These are phyloP conservation scores for Patellaria atrata DNA, from an alignment of 495 filamentous ascomycete species.

Conservation along the genomic window DNA sequence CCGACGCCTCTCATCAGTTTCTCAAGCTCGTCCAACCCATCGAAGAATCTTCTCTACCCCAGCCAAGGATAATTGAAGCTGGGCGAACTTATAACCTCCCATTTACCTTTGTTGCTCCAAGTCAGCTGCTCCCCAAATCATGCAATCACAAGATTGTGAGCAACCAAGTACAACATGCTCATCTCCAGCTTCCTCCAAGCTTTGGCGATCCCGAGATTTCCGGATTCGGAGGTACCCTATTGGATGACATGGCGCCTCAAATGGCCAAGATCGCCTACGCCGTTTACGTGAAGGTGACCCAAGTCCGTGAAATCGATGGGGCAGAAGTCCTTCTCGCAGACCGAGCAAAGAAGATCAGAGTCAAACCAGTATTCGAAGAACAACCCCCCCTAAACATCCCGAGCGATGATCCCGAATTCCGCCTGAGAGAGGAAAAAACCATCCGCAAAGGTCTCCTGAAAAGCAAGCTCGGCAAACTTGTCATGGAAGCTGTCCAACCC, in stretches of 20 bases:
- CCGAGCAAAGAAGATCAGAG: constrained; percentile 46
- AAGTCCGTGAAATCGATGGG: constrained; percentile 33
- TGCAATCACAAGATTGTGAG: constrained; percentile 45
- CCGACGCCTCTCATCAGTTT: constrained; percentile 48
- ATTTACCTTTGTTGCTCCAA: constrained; percentile 79
- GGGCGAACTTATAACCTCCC: constrained; percentile 57
- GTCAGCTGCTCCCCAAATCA: constrained; percentile 44
- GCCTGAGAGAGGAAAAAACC: constrained; percentile 56
- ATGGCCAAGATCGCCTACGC: constrained; percentile 68
- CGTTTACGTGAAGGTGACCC: constrained; percentile 41
- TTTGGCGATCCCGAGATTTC: constrained; percentile 47
- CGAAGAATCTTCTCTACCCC: constrained; percentile 50
- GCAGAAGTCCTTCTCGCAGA: constrained; percentile 34
- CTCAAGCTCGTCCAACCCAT: constrained; percentile 75
- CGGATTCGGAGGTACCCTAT: constrained; percentile 34
- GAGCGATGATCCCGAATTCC: constrained; percentile 46
- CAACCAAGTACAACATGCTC: constrained; percentile 48
- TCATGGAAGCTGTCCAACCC: constrained; percentile 61
- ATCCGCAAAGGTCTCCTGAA: constrained; percentile 68
- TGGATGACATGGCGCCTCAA: constrained; percentile 72
- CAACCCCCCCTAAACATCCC: constrained; percentile 59
- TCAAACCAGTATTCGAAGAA: constrained; percentile 63
- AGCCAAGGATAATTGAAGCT: constrained; percentile 50
- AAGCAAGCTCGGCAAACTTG: constrained; percentile 57
- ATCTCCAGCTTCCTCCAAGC: constrained; percentile 68